Base-by-base conservation (phyloP, 805 yeast species). In the Spencermartinsiella europaea region DNA sequence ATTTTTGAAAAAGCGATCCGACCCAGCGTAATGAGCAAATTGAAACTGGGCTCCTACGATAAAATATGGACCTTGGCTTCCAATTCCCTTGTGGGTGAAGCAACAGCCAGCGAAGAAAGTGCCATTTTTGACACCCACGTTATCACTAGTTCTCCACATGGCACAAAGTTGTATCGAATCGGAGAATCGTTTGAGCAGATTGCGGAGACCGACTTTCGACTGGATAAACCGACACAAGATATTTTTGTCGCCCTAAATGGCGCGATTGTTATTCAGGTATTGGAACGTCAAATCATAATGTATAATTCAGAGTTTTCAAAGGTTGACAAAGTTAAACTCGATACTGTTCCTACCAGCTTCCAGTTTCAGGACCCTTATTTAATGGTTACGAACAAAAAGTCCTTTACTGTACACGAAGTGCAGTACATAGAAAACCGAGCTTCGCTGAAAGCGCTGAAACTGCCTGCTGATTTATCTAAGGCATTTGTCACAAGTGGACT, bases 31-130 rank as follows among this genome's bases (percentile, higher is more conserved):
- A 75, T 77, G 43, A 77, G 86, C 1, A 80, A 89, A 2, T 71
- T 86, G 44, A 80, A 73, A 85, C 57, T 89, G 95, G 95, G 83
- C 85, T 36, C 63, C 86, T 22, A 65, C 69, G 49, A 45, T 36
- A 37, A 40, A 33, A 28, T 51, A 21, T 53, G 54, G 55, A 28
- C 55, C 2, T 27, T 53, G n/a, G 46, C 50, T 10, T 50, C 53
- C 7, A 25, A 25, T 25, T 25, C 31, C 7, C 31, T 25, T 25
- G 31, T 12, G 10, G 31, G 31, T 7, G 31, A 25, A 12, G 12
- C 31, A 12, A 25, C 12, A 12, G 56, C 56, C 22, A 68, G 62
- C 2, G 55, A 51, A 1, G 66, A 69, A 41, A 49, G 64, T 14
- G 59, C 63, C 38, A 65, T 67, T 40, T 70, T 71, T 27, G 79